Percentiles rank a stretch among this genome's conserved stretches.
phyloP scores from a whole-genome alignment of 495 filamentous ascomycete genomes.

The Amphirosellinia nigrospora region DNA sequence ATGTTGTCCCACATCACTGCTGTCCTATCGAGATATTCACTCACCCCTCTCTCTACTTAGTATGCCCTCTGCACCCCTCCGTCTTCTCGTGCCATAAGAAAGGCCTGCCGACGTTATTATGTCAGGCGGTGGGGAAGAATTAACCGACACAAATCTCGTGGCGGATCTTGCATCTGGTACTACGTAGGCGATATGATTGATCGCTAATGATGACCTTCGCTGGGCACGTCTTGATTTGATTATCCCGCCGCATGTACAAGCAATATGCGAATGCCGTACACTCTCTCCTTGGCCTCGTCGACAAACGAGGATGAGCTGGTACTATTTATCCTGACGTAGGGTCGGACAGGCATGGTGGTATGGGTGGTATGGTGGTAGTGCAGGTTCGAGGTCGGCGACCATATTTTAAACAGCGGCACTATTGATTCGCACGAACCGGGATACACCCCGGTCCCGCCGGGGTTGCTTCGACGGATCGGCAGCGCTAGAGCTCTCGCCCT shows the following conservation, averaged over 20 bases:
- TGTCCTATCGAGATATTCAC: not conserved
- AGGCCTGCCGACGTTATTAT: not conserved
- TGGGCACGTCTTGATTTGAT: slow-evolving; percentile 19
- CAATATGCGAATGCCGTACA: slow-evolving; percentile 12
- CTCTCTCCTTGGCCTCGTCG: not conserved
- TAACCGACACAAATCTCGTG: slow-evolving; percentile 23
- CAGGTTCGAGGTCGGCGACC: slow-evolving; percentile 29
- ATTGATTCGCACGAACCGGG: slow-evolving; percentile 26
- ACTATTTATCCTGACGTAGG: slow-evolving; percentile 14
- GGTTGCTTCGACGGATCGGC: slow-evolving; percentile 19
- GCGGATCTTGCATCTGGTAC: slow-evolving; percentile 30
- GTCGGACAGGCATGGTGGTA: no score
- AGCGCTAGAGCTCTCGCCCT: slow-evolving; percentile 23
- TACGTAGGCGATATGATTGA: slow-evolving; percentile 16
- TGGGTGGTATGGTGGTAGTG: slow-evolving; percentile 21
- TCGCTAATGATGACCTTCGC: not conserved
- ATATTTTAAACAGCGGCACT: slow-evolving; percentile 22
- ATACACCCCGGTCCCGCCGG: slow-evolving; percentile 19
- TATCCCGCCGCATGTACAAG: slow-evolving; percentile 18
- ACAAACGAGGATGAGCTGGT: slow-evolving; percentile 5
- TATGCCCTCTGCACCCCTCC: no score
- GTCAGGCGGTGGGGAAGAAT: not conserved
- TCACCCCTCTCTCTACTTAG: not conserved
- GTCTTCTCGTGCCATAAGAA: not conserved
- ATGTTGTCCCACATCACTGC: no score